phyloP scores from a whole-genome alignment of 805 yeast genomes.

The Yarrowia keelungensis region DNA sequence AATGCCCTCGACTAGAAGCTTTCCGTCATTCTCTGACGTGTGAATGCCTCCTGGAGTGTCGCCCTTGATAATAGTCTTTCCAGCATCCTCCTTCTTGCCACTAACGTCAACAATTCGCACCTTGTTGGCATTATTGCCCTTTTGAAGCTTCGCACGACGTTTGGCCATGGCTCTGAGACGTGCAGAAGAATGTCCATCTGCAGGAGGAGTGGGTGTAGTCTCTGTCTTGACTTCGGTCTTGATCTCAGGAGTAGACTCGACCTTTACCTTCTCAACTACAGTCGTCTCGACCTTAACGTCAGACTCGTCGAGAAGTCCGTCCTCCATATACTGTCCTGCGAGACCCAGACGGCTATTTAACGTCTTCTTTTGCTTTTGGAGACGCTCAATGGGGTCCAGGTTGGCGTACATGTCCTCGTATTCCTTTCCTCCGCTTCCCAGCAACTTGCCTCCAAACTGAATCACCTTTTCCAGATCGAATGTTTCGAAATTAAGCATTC shows the following conservation, averaged over 20 bases:
- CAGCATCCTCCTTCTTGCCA: conserved; percentile 48
- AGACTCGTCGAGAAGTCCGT: conserved; percentile 47
- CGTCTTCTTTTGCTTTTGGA: conserved; percentile 59
- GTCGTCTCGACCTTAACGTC: conserved; percentile 42
- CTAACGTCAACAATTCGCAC: conserved; percentile 51
- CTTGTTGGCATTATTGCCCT: conserved; percentile 47
- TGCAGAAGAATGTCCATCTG: conserved; percentile 50
- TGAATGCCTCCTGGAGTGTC: conserved; percentile 56
- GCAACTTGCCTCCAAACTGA: conserved; percentile 55
- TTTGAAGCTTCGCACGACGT: conserved; percentile 74
- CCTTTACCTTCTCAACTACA: conserved; percentile 12
- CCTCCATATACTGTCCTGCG: conserved; percentile 53
- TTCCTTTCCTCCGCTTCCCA: conserved; percentile 68
- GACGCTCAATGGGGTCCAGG: conserved; percentile 55
- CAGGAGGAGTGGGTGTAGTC: conserved; percentile 25
- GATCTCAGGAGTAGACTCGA: conserved; percentile 19
- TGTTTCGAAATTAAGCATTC: conserved; percentile 48
- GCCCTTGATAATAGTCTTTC: conserved; percentile 50
- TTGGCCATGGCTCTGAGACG: conserved; percentile 94
- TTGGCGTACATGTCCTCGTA: conserved; percentile 52
- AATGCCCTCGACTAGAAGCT: conserved; percentile 83
- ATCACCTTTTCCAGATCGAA: conserved; percentile 52
- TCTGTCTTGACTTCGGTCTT: conserved; percentile 32
- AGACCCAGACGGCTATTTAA: conserved; percentile 55
- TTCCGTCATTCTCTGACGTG: conserved; percentile 78